Percentiles rank a stretch among this genome's conserved stretches.
Conservation (phyloP, 306 rosid genomes). For the Prinsepia uniflora region DNA sequence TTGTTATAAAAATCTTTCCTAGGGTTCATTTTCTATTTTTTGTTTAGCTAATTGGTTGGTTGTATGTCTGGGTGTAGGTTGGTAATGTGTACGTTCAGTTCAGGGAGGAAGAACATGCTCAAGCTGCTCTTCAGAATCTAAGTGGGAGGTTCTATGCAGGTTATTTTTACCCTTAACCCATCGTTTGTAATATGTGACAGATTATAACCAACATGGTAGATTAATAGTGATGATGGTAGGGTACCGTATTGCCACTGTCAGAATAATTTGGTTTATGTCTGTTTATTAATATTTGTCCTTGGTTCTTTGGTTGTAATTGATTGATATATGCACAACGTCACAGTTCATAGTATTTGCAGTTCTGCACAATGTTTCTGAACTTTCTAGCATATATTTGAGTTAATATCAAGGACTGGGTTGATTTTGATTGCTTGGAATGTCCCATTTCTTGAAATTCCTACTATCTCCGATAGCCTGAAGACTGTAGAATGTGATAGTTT, state of each 20-base stretch:
- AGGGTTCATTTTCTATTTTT: background rate
- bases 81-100: constrained; percentile 87
- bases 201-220: background rate
- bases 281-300: too few relatives aligned
- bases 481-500: background rate
- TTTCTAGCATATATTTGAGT: background rate
- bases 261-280: too few relatives aligned
- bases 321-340: background rate
- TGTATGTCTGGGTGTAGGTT: constrained; percentile 43
- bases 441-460: background rate
- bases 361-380: background rate
- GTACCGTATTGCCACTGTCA: background rate
- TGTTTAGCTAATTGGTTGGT: background rate
- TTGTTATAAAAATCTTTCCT: background rate
- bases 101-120: constrained; percentile 96
- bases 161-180: constrained; percentile 9
- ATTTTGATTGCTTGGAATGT: background rate
- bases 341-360: background rate
- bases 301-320: background rate
- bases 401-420: background rate
- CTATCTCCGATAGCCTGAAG: background rate
- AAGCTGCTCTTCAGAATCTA: constrained; percentile 81
- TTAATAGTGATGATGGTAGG: background rate
- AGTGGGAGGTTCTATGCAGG: constrained; percentile 93
- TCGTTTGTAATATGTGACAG: too few relatives aligned